Percentiles rank a stretch among this genome's conserved stretches.
Evolutionary conservation across 805 yeast genomes (phyloP).

Genomic region (Candida pseudoglaebosa): DNA sequence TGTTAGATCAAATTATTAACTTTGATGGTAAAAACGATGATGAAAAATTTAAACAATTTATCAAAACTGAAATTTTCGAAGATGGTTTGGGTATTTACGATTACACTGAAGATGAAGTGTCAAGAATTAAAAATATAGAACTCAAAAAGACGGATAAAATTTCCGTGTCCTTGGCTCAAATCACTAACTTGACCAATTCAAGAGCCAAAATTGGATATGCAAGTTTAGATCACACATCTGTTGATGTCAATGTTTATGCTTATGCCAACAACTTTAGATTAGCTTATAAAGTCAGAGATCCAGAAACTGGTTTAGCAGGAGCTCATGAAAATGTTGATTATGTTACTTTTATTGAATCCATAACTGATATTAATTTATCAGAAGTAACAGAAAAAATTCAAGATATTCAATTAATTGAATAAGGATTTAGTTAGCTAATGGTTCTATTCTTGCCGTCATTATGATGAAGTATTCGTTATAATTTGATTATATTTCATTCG

Average conservation of each 20-base stretch:
- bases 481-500: background rate
- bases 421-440: no score
- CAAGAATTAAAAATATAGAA: constrained; percentile 6
- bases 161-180: background rate
- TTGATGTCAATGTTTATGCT: constrained; percentile 84
- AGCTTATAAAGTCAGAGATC: constrained; percentile 27
- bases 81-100: constrained; percentile 58
- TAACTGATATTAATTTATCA: constrained; percentile 42
- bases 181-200: constrained; percentile 52
- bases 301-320: constrained; percentile 51
- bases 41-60: constrained; percentile 32
- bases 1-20: constrained; percentile 44
- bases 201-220: constrained; percentile 87
- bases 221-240: constrained; percentile 89
- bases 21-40: constrained; percentile 17
- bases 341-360: constrained; percentile 60
- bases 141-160: background rate
- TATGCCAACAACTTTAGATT: constrained; percentile 52
- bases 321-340: constrained; percentile 79
- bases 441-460: no score
- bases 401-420: constrained; percentile 24
- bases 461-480: background rate
- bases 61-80: constrained; percentile 49
- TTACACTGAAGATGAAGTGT: constrained; percentile 47
- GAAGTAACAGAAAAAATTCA: constrained; percentile 44